Evolutionary conservation across 345 rosid genomes (phyloP), one percentile per base, ranked within the genome.

Genomic region (Eucalyptus victrix): DNA sequence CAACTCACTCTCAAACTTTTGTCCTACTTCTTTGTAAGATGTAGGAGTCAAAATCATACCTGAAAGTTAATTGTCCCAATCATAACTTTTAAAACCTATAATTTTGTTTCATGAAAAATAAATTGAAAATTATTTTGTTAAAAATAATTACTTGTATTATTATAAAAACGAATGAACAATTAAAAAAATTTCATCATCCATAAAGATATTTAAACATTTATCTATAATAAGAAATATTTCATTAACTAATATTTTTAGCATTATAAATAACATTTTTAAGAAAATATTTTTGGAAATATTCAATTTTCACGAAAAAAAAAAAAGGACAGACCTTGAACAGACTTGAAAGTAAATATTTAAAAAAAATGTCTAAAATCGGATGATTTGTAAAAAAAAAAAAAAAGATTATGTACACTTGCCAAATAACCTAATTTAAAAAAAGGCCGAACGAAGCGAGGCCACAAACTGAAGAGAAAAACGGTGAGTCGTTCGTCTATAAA

Each of bases 21-120:
- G 4, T 7, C 23, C 0, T 0, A 18, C 56, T 18, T 18, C 1
- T 51, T 51, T 51, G 0, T 17, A 51, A 1, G 1, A 7, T 18
- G 0, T 18, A 1, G 0, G 10, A 53, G 58, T 3, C 26, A 19
- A 53, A 53, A 53, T 53, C 0, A 53, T 8, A 53, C 4, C 0
- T 19, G 0, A 53, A 53, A 53, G 0, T 53, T 53, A 53, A 21
- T 53, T 1, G 1, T 53, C 58, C 0, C 2, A 53, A 53, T 8
- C 11, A 0, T 53, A 19, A 1, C 9, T 53, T 0, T 53, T 0
- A 53, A 53, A 53, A 21, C 11, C 1, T 53, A 21, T 40, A 0
- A 0, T 0, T 18, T 34, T 34, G 1, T 69, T 69, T 5, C 1
- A 21, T 0, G 1, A 0, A 69, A 69, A 34, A 69, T 69, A 0